These are phyloP conservation scores for Ulmus americana DNA, from an alignment of 331 rosid species.

Conservation along the genomic window DNA sequence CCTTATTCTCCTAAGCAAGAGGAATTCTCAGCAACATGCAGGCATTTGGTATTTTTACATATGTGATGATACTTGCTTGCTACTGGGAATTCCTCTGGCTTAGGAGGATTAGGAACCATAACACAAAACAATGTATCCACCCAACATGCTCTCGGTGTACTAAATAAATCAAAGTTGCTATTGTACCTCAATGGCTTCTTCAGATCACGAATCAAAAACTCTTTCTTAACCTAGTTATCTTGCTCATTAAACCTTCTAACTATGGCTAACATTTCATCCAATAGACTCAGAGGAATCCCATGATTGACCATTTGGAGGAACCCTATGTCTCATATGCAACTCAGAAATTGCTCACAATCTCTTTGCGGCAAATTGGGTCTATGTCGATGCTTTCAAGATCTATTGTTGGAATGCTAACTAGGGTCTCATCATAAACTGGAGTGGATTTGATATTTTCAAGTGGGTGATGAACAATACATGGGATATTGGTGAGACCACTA, in stretches of 20 bases:
- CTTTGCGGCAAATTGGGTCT: too few species aligned
- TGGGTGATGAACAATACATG: too few species aligned
- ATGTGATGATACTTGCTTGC: conserved; percentile 32
- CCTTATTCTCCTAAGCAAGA: too few species aligned
- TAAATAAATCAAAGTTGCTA: conserved; percentile 37
- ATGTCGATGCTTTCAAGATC: too few species aligned
- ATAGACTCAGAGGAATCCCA: conserved; percentile 23
- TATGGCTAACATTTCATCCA: conserved; percentile 29
- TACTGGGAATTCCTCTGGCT: conserved; percentile 38
- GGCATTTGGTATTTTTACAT: too few species aligned
- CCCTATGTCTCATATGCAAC: too few species aligned
- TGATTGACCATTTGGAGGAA: conserved; percentile 45
- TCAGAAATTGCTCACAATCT: too few species aligned
- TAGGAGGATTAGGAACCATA: conserved; percentile 33
- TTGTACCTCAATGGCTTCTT: conserved; percentile 15
- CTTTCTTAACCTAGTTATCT: conserved; percentile 26
- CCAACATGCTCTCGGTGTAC: conserved; percentile 36
- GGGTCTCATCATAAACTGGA: too few species aligned
- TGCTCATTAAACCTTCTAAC: conserved; percentile 28
- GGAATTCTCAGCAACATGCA: too few species aligned
- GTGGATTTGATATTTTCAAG: too few species aligned
- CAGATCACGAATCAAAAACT: conserved; percentile 21
- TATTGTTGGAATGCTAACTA: too few species aligned
- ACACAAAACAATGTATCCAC: conserved; percentile 31
- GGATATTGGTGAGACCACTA: too few species aligned